Base-by-base conservation (phyloP, 202 grass and related monocot species). In the Bolboschoenoplectus hybrid region DNA sequence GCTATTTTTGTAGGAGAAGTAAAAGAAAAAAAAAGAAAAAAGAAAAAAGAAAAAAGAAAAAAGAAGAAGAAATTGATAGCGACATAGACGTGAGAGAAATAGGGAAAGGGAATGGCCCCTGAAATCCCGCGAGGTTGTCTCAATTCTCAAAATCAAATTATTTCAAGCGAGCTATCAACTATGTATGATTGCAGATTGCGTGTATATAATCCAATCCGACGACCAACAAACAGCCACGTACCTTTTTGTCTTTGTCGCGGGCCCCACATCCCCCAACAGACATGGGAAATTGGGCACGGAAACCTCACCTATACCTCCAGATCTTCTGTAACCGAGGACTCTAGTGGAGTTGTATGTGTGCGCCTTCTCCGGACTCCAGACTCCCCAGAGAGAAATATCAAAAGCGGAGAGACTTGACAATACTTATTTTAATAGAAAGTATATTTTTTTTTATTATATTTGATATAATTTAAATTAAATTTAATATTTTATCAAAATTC, bases 61-160 rank as follows among this genome's bases (percentile, higher is more conserved):
- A 26, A 26, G 26, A 26, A 26, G 26, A 26, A 26, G 26, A 26
- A 26, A 26, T 26, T 0, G 26, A 26, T 26, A 26, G 26, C 26
- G 26, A 26, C 26, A 26, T 26, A 26, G 26, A 26, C 26, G 26
- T 26, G 26, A 26, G 26, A 26, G 26, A 26, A 26, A 26, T 26
- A 26, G 26, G 26, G 26, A 26, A 26, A 26, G 26, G 26, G 26
- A 26, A 83, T 53, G 36, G n/a, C 0, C 46, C 81, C 81, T 69
- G n/a, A 83, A 83, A 83, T 83, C 46, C 63, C 64, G 81, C 62
- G 40, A 4, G 2, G 49, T 16, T 70, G 81, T 53, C 81, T 45
- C 36, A 16, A 63, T 26, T 26, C 26, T 26, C 26, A 26, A 26
- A 26, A 26, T 26, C 26, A 26, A 26, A 26, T 26, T 26, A 26